A percentile compares a stretch with the other conserved stretches of the same genome.
Evolutionary conservation across 345 rosid genomes (phyloP).

Genomic region (Acer saccharum): DNA sequence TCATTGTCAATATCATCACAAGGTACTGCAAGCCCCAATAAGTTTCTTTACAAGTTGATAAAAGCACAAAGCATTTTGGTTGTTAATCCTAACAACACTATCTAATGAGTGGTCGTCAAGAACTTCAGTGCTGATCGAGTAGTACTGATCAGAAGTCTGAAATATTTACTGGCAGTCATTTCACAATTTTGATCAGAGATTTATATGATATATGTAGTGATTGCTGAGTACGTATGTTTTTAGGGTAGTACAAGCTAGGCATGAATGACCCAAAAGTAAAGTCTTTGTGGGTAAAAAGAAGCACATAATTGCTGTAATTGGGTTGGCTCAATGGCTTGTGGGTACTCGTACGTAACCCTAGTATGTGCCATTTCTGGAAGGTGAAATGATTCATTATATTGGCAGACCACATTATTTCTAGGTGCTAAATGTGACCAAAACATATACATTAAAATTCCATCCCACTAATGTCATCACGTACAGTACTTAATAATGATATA

Average conservation of each 20-base stretch:
- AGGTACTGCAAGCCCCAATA: too few relatives aligned
- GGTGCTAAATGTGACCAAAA: slow-evolving; percentile 14
- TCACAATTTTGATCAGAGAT: neutral
- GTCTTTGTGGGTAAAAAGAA: slow-evolving; percentile 14
- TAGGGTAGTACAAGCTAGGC: slow-evolving; percentile 15
- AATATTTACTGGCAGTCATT: neutral
- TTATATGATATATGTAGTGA: slow-evolving; percentile 16
- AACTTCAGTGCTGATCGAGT: too few relatives aligned
- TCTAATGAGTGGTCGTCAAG: too few relatives aligned
- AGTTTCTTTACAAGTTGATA: too few relatives aligned
- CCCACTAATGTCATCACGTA: slow-evolving; percentile 11
- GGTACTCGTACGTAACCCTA: slow-evolving; percentile 11
- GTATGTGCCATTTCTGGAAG: slow-evolving; percentile 27
- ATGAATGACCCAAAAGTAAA: slow-evolving; percentile 23
- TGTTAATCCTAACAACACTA: too few relatives aligned
- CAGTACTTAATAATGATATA: neutral
- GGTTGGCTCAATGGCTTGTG: slow-evolving; percentile 13
- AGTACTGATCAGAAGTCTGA: neutral
- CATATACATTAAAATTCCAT: neutral
- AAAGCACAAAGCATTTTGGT: too few relatives aligned
- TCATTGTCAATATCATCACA: too few relatives aligned
- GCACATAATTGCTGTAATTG: slow-evolving; percentile 7
- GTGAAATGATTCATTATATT: slow-evolving; percentile 3
- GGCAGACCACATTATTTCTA: slow-evolving; percentile 21
- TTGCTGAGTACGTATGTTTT: slow-evolving; percentile 21